Percentiles rank a stretch among this genome's conserved stretches.
These are phyloP conservation scores for Penicillium crystallinum DNA, from an alignment of 495 filamentous ascomycete genomes.

Conservation along the genomic window DNA sequence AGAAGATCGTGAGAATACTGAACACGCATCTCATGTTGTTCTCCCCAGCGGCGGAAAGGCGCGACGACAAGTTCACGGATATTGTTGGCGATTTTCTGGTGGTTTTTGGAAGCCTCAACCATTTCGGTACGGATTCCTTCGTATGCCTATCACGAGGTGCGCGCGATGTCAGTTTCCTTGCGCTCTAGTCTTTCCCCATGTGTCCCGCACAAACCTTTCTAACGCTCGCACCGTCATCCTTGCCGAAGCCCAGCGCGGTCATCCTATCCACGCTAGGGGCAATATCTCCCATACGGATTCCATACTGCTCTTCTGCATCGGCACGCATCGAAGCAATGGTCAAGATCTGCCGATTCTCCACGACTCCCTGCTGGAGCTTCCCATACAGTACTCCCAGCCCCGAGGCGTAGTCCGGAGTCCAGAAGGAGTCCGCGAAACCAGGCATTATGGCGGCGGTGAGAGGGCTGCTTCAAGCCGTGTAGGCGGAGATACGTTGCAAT, in stretches of 20 bases:
- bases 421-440: constrained; percentile 90
- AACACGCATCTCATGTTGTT: constrained; percentile 84
- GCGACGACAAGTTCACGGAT: constrained; percentile 93
- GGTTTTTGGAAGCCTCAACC: constrained; percentile 82
- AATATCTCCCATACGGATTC: constrained; percentile 74
- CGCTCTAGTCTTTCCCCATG: neutral
- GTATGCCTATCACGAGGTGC: constrained; percentile 62
- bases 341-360: constrained; percentile 91
- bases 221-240: constrained; percentile 94
- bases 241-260: constrained; percentile 69
- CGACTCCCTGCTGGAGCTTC: constrained; percentile 92
- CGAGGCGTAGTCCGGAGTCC: constrained; percentile 89
- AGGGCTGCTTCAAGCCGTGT: constrained; percentile 1
- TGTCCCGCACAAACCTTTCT: constrained; percentile 62
- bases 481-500: neutral
- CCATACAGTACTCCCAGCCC: constrained; percentile 92
- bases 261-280: constrained; percentile 76
- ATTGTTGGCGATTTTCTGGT: constrained; percentile 91
- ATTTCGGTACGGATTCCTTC: constrained; percentile 93
- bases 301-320: constrained; percentile 90
- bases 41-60: constrained; percentile 92
- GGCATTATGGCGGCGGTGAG: constrained; percentile 53
- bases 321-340: constrained; percentile 90
- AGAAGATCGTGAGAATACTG: constrained; percentile 93
- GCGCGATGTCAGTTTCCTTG: constrained; percentile 6